phyloP scores from a whole-genome alignment of 805 yeast genomes.

The Zygoascus tannicola region DNA sequence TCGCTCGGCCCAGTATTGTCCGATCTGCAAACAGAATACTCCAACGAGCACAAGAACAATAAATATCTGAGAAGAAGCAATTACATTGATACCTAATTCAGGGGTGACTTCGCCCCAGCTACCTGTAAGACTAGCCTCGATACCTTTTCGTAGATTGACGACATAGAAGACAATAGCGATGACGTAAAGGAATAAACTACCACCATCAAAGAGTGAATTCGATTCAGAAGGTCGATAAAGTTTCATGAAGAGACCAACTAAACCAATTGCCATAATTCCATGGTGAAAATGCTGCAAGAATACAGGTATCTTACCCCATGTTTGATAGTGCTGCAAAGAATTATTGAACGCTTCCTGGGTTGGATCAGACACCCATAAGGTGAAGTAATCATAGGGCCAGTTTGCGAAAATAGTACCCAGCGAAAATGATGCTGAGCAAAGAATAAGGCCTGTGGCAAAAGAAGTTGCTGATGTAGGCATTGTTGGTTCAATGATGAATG shows the following conservation, averaged over 20 bases:
- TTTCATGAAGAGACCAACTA: conserved; percentile 64
- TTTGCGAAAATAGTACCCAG: conserved; percentile 73
- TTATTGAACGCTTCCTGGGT: conserved; percentile 45
- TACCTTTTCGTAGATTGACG: conserved; percentile 78
- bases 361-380: conserved; percentile 55
- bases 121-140: conserved; percentile 56
- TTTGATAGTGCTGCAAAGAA: conserved; percentile 65
- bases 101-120: conserved; percentile 92
- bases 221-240: conserved; percentile 83
- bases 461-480: conserved; percentile 29
- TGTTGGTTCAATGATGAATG: no score
- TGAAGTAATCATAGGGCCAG: conserved; percentile 69
- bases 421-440: conserved; percentile 54
- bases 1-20: conserved; percentile 78
- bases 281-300: conserved; percentile 56
- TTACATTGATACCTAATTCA: conserved; percentile 77
- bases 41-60: conserved; percentile 64
- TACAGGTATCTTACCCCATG: conserved; percentile 59
- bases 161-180: conserved; percentile 69
- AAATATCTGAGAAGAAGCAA: conserved; percentile 82
- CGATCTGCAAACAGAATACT: conserved; percentile 76
- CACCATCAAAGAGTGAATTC: conserved; percentile 82
- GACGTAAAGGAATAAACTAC: conserved; percentile 64
- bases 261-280: conserved; percentile 50
- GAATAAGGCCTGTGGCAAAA: conserved; percentile 24